Base-by-base conservation (phyloP, 345 rosid species). In the Linum tenue region DNA sequence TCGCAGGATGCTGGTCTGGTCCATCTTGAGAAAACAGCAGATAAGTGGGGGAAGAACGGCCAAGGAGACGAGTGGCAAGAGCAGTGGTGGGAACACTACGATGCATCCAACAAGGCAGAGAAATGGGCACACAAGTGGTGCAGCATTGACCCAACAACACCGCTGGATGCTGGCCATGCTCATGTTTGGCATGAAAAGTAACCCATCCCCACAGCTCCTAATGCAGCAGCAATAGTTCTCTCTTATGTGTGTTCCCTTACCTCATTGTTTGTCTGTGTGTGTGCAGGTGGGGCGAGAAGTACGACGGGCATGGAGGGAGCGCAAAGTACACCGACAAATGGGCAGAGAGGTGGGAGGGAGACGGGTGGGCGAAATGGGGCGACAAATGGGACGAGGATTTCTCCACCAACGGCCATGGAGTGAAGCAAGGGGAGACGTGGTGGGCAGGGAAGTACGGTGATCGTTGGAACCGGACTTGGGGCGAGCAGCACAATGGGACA, bases 121-220 rank as follows among this genome's bases (percentile, higher is more conserved):
- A 92, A 92, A 81, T 90, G 97, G 97, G 94, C 98, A 43, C 86
- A 90, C 70, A 92, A 92, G 73, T 88, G 98, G 98, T 90, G 98
- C 77, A 82, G 92, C 76, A 80, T 88, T 69, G 90, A 92, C 79
- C 98, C 94, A 16, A 79, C 79, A 59, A 90, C 87, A 56, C 79
- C 69, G 31, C 87, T 90, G 51, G 92, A 86, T 2, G 89, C 74
- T 72, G 98, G 98, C 51, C 98, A 92, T 77, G 97, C 98, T 71
- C 97, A 92, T 78, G 79, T 88, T 70, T 92, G 98, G 96, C 98
- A 92, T 60, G 98, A 92, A 76, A 92, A 95, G 98, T 92, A 79
- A 51, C 10, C 15, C 66, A 36, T 9, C 53, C 53, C 9, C 2
- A 48, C 3, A 9, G 3, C 37, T 40, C 12, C 22, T 12, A 68